Evolutionary conservation across 371 early-diverging fungal species (phyloP), one percentile per base, ranked within the genome.

Genomic region (Saksenaea oblongispora): DNA sequence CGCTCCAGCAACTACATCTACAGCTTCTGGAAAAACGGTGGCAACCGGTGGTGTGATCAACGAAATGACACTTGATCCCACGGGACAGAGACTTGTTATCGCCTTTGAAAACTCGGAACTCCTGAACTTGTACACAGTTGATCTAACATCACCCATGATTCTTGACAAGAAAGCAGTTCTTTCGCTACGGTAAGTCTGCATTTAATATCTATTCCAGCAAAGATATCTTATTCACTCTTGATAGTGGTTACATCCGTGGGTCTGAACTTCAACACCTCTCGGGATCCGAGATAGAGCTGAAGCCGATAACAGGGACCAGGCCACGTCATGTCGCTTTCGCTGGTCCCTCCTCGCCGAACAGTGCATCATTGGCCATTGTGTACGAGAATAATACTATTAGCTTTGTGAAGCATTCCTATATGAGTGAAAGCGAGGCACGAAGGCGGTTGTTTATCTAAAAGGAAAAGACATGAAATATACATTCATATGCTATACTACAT

Each of bases 181-280:
- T 35, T 47, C 44, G 1, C 59, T 47, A 35, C 66, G 67, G 75
- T 73, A 73, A 75, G 72, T 42, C 15, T 10, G 14, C 18, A 44
- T 39, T 26, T 18, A 9, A 14, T 24, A 27, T 17, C 44, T 18
- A 22, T 7, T 37, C 22, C 9, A 36, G 37, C 34, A 26, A 39
- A 28, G 36, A n/a, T 56, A 24, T 34, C 36, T 22, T 37, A 7
- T 36, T 10, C 27, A 7, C 62, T 41, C 34, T 17, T 37, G 51
- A 22, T 55, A 78, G 80, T 64, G 80, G 80, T 18, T 71, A 70
- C 55, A 63, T 75, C n/a, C 71, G 73, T 42, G 75, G 73, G 10
- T 56, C 72, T 1, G 37, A 60, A 26, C 44, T 54, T 18, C n/a
- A 51, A 8, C 47, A 53, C 18, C 27, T 54, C 28, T 15, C 64